phyloP scores from a whole-genome alignment of 768 basidiomycete species.

The Lactarius akahatsu region DNA sequence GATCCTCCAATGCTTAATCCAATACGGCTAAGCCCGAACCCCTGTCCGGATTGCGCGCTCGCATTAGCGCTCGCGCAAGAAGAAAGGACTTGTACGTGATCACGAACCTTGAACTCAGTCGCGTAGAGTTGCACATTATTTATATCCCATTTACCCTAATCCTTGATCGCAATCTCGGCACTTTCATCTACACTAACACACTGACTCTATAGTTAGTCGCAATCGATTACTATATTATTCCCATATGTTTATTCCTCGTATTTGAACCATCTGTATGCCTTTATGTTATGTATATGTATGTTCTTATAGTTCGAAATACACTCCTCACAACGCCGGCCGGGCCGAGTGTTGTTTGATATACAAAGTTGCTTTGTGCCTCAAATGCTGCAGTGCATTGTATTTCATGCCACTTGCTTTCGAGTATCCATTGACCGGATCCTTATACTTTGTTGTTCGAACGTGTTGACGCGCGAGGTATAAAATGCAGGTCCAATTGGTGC shows the following conservation, averaged over 20 bases:
- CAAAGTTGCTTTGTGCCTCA: slow-evolving; percentile 15
- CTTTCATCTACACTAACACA: background rate
- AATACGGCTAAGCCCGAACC: slow-evolving; percentile 32
- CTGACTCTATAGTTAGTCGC: background rate
- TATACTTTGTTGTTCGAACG: background rate
- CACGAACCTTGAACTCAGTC: background rate
- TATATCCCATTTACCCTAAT: slow-evolving; percentile 1
- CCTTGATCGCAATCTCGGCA: background rate
- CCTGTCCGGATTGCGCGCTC: slow-evolving; percentile 26
- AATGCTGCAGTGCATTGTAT: background rate
- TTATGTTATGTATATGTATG: background rate
- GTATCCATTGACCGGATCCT: background rate
- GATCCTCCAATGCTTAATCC: slow-evolving; percentile 31
- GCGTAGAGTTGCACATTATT: background rate
- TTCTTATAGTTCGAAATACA: background rate
- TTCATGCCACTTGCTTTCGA: background rate
- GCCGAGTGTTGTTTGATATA: background rate
- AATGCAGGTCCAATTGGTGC: background rate
- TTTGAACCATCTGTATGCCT: background rate
- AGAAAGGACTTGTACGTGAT: slow-evolving; percentile 8
- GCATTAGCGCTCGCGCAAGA: slow-evolving; percentile 10
- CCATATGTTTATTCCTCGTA: slow-evolving; percentile 25
- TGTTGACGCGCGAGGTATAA: slow-evolving; percentile 10
- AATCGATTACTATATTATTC: background rate
- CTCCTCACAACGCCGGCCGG: too few relatives aligned